Evolutionary conservation across 148 eudicot species (phyloP).

Genomic region (Limonium bicolor): DNA sequence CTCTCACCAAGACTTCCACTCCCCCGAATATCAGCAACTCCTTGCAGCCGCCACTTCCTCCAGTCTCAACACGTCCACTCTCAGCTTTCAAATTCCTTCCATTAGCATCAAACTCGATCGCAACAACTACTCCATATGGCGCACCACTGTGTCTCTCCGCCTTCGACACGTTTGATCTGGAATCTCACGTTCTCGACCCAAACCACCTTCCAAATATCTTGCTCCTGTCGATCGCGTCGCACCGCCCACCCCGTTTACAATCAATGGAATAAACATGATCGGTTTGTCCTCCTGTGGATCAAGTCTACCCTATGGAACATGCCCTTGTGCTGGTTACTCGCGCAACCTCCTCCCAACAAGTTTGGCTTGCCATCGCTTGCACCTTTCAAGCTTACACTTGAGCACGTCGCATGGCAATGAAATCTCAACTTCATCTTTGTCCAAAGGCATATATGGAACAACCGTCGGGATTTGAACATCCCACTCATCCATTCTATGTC

Average conservation of each 20-base stretch:
- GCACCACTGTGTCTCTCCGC: no score
- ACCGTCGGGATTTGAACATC: background rate
- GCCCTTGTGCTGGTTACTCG: background rate
- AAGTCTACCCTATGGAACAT: background rate
- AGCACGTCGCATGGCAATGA: background rate
- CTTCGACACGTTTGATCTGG: no score
- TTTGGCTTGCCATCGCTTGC: background rate
- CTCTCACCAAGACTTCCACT: no score
- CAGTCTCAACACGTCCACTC: no score
- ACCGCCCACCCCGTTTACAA: background rate
- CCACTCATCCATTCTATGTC: background rate
- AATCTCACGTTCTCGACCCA: no score
- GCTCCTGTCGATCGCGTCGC: no score
- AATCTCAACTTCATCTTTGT: background rate
- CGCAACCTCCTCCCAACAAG: background rate
- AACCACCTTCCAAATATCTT: no score
- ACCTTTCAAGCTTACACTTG: background rate
- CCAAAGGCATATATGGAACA: background rate
- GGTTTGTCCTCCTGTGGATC: background rate
- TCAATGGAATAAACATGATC: background rate
- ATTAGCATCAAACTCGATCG: no score
- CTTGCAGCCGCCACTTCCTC: no score
- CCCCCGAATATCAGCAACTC: no score
- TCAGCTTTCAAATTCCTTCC: no score
- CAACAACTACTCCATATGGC: no score